Evolutionary conservation across 140 eudicot genomes (phyloP), one percentile per base, ranked within the genome.

Genomic region (Anethum foeniculum): DNA sequence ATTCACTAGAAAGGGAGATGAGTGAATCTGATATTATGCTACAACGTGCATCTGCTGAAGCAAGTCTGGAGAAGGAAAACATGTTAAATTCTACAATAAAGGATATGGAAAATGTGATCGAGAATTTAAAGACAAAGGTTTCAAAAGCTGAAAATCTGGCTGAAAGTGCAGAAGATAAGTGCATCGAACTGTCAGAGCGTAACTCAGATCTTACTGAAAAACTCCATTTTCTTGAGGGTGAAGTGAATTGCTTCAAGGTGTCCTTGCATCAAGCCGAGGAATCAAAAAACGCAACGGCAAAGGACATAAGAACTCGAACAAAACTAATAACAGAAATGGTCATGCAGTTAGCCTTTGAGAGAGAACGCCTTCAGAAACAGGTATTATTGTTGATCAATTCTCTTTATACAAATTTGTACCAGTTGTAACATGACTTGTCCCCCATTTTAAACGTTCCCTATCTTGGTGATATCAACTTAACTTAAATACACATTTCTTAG

Each of bases 281-380:
- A 83, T 51, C 86, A 18, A 95, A 89, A 82, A 85, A 77, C 65
- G 90, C 85, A 60, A 87, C 97, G 81, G 97, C 91, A 30, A 86
- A 91, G 82, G 97, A 93, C 68, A 92, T 96, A 77, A 81, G 83
- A 81, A 58, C 86, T 74, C 88, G 90, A 58, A 87, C 91, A 64
- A 86, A 95, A 64, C 71, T 91, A 79, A 92, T 93, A 30, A 79
- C 90, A 28, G 97, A 93, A 83, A 71, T 92, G 82, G 88, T 93
- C 64, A 44, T 88, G 87, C 96, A 91, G 79, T 83, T 95, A 89
- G 89, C 96, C 77, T 81, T 86, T 71, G 97, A 92, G 85, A 91
- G 99, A 88, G 97, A 95, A 71, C 97, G 93, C 80, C 97, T 95
- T 14, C 97, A 88, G 64, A 92, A 93, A 81, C 97, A 92, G 99